These are phyloP conservation scores for Fusarium torreyae DNA, from an alignment of 2,329 filamentous ascomycete species.

Conservation along the genomic window DNA sequence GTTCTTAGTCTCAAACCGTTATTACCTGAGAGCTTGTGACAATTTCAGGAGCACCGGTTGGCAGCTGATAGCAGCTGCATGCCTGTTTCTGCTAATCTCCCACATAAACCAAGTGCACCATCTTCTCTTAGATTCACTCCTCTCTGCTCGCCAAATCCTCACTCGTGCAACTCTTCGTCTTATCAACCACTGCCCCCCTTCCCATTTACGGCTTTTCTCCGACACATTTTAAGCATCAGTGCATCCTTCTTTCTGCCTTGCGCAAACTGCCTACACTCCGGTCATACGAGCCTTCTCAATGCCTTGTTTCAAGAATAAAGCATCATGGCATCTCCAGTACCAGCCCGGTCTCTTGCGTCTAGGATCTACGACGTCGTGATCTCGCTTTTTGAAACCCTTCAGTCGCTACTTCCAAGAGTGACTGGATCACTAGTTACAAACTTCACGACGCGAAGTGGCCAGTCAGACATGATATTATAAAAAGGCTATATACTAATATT, in stretches of 20 bases:
- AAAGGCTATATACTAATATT: background rate
- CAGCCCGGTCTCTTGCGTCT: background rate
- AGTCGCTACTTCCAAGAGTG: background rate
- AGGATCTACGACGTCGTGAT: background rate
- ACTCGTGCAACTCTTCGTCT: too few relatives aligned
- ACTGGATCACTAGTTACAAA: background rate
- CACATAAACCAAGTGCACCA: too few relatives aligned
- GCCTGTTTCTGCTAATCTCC: background rate
- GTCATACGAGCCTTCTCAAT: background rate
- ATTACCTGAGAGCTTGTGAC: background rate
- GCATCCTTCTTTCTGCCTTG: background rate
- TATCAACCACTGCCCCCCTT: background rate
- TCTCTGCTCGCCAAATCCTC: too few relatives aligned
- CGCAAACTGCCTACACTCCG: background rate
- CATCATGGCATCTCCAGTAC: background rate
- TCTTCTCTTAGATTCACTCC: too few relatives aligned
- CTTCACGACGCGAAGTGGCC: background rate
- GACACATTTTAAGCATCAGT: background rate
- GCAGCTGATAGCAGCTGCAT: constrained; percentile 1
- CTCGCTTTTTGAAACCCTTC: background rate
- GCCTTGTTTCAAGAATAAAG: background rate
- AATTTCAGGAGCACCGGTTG: background rate
- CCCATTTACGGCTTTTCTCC: background rate
- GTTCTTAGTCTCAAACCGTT: too few relatives aligned
- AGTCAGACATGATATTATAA: background rate